These are phyloP conservation scores for Taxillus chinensis DNA, from an alignment of 164 flowering plant genomes.

Conservation along the genomic window DNA sequence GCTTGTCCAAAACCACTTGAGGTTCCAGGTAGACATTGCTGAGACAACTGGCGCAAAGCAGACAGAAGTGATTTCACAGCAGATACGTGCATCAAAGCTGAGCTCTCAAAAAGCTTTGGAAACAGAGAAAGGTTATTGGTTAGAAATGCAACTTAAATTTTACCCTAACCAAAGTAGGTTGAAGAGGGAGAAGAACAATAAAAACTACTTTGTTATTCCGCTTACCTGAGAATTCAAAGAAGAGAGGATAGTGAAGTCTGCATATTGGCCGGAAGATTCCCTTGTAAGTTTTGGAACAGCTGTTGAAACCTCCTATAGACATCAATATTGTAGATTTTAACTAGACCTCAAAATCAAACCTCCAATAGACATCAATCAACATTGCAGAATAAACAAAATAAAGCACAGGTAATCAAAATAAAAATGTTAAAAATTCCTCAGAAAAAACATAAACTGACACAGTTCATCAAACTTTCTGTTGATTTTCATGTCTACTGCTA, in stretches of 20 bases:
- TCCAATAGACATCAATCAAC: too few species aligned
- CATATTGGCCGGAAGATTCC: slow-evolving; percentile 81
- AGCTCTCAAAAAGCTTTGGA: slow-evolving; percentile 90
- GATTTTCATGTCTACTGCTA: too few species aligned
- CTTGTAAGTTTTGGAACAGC: slow-evolving; percentile 66
- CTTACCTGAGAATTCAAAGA: slow-evolving; percentile 89
- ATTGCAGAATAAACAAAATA: too few species aligned
- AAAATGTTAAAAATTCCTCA: too few species aligned
- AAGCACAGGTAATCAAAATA: too few species aligned
- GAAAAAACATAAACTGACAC: too few species aligned
- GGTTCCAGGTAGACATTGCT: slow-evolving; percentile 45
- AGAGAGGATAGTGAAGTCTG: slow-evolving; percentile 87
- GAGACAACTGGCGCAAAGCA: slow-evolving; percentile 64
- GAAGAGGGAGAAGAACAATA: neutral
- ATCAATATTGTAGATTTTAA: slow-evolving; percentile 5
- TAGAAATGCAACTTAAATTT: slow-evolving; percentile 12
- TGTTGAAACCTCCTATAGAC: slow-evolving; percentile 68
- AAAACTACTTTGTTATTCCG: neutral
- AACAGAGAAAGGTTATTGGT: slow-evolving; percentile 12
- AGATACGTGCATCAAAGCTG: slow-evolving; percentile 85
- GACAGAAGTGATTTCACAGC: slow-evolving; percentile 90
- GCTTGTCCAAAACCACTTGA: slow-evolving; percentile 46
- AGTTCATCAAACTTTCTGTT: too few species aligned
- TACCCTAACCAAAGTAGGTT: neutral
- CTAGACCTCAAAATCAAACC: neutral